Base-by-base conservation (phyloP, 148 eudicot genomes). In the Fagopyrum esculentum region DNA sequence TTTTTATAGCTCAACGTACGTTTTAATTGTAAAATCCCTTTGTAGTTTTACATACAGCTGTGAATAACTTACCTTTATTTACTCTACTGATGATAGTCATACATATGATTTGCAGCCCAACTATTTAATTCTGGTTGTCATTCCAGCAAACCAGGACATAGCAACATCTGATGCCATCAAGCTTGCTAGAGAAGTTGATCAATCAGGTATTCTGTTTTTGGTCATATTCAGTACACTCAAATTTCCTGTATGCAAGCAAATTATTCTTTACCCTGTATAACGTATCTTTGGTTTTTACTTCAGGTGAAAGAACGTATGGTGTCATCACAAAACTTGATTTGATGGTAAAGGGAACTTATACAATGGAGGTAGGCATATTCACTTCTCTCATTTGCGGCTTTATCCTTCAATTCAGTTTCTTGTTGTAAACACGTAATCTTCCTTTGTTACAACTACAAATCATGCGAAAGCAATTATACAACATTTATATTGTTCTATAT, bases 101-200 rank as follows among this genome's bases (percentile, higher is more conserved):
- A 35, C 50, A 46, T 5, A 50, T 80, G 75, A 35, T 35, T 35
- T 82, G 70, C 78, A 92, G 95, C 95, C 93, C 51, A 92, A 88
- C 79, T 86, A 84, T 85, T 88, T 89, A 69, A 90, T 92, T 54
- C 86, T 92, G 74, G 97, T 94, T 71, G 86, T 92, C 77, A 85
- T 94, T 80, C 95, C 97, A 15, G 97, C 97, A 44, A 92, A 90
- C 74, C 97, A 92, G 97, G 90, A 35, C 40, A 35, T 35, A 35
- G 40, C 40, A 35, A 35, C 40, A 35, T 35, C 40, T 35, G 40
- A 35, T 82, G 97, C 97, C 45, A 92, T 92, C 74, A 90, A 88
- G 79, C 87, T 92, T 80, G 85, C 95, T 46, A 85, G 87, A 77
- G 91, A 92, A 81, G 97, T 92, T 43, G 97, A 92, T 73, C 97